Conservation (phyloP, 345 rosid species). For the Rubroshorea leprosula region DNA sequence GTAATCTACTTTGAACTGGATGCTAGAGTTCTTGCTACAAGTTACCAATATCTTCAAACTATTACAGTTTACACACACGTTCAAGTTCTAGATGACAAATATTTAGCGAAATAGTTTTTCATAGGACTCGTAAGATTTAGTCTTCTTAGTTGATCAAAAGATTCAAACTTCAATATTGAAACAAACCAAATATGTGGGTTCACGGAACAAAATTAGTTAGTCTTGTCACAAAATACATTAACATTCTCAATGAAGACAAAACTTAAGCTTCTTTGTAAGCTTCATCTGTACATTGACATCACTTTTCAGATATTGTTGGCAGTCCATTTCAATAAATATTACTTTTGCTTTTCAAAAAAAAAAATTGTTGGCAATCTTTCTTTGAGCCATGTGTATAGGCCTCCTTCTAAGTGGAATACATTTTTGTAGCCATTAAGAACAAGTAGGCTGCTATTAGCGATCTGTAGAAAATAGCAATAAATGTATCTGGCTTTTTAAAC, state of each 20-base stretch:
- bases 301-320: slow-evolving; percentile 56
- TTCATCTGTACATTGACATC: slow-evolving; percentile 11
- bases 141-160: not conserved
- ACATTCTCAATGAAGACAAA: slow-evolving; percentile 18
- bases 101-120: no score
- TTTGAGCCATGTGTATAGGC: slow-evolving; percentile 75
- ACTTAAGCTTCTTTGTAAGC: slow-evolving; percentile 23
- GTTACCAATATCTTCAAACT: no score
- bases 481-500: no score
- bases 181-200: not conserved
- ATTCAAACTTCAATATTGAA: slow-evolving; percentile 2
- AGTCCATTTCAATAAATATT: no score
- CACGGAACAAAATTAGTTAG: not conserved
- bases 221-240: not conserved
- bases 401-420: slow-evolving; percentile 91
- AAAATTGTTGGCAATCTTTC: slow-evolving; percentile 68
- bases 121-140: no score
- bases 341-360: no score
- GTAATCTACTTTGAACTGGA: no score
- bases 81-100: no score
- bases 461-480: slow-evolving; percentile 38
- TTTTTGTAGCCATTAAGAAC: slow-evolving; percentile 83
- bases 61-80: no score
- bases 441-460: slow-evolving; percentile 96
- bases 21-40: no score